Evolutionary conservation across 1,139 yeast genomes (phyloP).

Genomic region (Lodderomyces orthopsilosis): DNA sequence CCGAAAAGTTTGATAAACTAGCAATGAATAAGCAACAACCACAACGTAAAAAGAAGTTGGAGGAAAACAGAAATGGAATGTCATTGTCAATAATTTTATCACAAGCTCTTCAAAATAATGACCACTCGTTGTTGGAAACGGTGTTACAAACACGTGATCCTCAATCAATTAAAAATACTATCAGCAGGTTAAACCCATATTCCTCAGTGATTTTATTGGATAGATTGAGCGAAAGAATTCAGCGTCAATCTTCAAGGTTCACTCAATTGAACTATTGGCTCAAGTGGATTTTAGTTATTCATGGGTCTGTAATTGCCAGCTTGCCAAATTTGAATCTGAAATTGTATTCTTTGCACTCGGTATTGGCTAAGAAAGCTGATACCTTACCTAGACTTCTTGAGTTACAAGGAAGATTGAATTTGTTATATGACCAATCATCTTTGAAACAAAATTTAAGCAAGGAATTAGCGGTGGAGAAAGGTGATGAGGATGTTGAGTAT

Average conservation of each 20-base stretch:
- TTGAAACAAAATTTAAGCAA: constrained; percentile 55
- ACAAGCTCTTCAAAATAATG: constrained; percentile 72
- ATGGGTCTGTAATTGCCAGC: constrained; percentile 74
- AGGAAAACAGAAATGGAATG: constrained; percentile 49
- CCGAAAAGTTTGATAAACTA: constrained; percentile 55
- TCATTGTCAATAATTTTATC: constrained; percentile 65
- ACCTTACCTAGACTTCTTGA: constrained; percentile 78
- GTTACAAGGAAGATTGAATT: constrained; percentile 76
- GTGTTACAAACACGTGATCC: constrained; percentile 79
- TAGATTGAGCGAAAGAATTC: constrained; percentile 78
- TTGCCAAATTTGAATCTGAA: constrained; percentile 68
- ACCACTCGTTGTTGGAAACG: constrained; percentile 70
- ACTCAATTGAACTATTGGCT: constrained; percentile 84
- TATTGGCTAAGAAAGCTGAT: constrained; percentile 69
- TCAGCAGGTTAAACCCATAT: constrained; percentile 65
- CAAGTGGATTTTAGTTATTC: constrained; percentile 87
- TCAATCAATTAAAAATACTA: constrained; percentile 66
- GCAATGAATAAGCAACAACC: constrained; percentile 28
- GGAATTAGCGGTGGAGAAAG: constrained; percentile 27
- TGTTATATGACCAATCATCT: constrained; percentile 67
- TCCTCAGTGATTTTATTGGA: constrained; percentile 76
- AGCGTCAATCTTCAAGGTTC: constrained; percentile 62
- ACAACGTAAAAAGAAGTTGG: constrained; percentile 23
- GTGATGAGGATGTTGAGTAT: constrained; percentile 37
- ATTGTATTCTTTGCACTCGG: constrained; percentile 73